Base-by-base conservation (phyloP, 2,329 filamentous ascomycete species). In the Phymatotrichopsis omnivora region DNA sequence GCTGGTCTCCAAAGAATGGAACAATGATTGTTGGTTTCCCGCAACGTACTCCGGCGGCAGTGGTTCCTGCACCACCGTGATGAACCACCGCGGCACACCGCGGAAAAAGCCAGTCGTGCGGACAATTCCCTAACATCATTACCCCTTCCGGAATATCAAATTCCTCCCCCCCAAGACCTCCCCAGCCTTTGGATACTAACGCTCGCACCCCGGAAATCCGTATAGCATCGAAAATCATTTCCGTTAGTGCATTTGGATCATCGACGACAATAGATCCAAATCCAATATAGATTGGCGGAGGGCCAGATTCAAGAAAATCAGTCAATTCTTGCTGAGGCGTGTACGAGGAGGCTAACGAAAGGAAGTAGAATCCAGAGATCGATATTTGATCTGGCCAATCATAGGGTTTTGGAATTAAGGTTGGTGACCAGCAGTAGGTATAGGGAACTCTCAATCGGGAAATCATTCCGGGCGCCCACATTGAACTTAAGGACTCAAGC, bases 351-450 rank as follows among this genome's bases (percentile, higher is more conserved):
- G 79, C 76, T 7, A 81, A 65, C 40, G 82, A 73, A 7, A 87
- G 71, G 56, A 87, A 85, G 61, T 72, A 85, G 63, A 87, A 89
- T 0, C 83, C 84, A 2, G 80, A 76, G 16, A 89, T 75, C 44
- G 76, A 75, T 37, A 89, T 80, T 46, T 85, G 71, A 4, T 68
- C 63, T 0, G 71, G 74, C 84, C 84, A 91, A 60, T 91, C 84
- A 27, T 72, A 72, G 0, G 84, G 82, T 57, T 85, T 86, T 0
- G 80, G 75, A n/a, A 86, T 82, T 36, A 91, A 65, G 1, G 81
- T 74, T 0, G 83, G 81, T 0, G 83, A 87, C 86, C 87, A 95
- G 64, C 86, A 91, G 60, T 95, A 96, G 0, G 87, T 93, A 56
- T 84, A 85, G 1, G 87, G 85, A 12, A 95, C 73, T 35, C 74